Base-by-base conservation (phyloP, 1,284 basidiomycete species). In the Xerocomus minutiporus region DNA sequence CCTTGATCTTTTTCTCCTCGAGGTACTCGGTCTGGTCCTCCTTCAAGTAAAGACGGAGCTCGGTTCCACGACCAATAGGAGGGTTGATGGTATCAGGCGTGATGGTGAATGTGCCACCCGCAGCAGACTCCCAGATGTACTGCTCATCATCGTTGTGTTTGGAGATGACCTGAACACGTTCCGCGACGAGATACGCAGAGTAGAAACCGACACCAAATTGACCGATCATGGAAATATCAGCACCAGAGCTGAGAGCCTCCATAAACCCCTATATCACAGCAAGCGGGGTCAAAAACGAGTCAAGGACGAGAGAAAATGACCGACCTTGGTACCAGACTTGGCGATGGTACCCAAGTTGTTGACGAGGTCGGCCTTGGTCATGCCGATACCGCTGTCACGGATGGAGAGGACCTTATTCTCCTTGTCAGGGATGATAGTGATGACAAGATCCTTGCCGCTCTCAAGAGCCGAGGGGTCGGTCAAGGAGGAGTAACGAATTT, bases 121-220 rank as follows among this genome's bases (percentile, higher is more conserved):
- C 96, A 59, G 97, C 90, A 20, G 96, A 98, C 83, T 98, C 96
- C 97, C 97, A 99, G 75, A 98, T 95, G 82, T 99, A 98, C 78
- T 99, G 96, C 78, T 99, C 97, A 73, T 99, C 96, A 69, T 99
- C 97, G 71, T 99, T 99, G 86, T 99, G 93, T 81, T 99, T 99
- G 66, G 96, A 96, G 77, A 97, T 91, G 70, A 99, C 91, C 77
- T 97, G 93, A 9, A 99, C 97, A 62, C 88, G 88, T 76, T 99
- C 95, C 66, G 97, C 95, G 61, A 98, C 95, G 65, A 99, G 92
- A 84, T 99, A 99, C 25, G 93, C 92, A 48, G 96, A 98, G 86
- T 99, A 99, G 88, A 99, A 99, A 80, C 96, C 93, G 75, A 97
- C 96, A 93, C 94, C 93, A 75, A 97, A 94, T 78, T 92, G 90